These are phyloP conservation scores for Mrakiaceae sp. DNA, from an alignment of 1,284 basidiomycete genomes.

Conservation along the genomic window DNA sequence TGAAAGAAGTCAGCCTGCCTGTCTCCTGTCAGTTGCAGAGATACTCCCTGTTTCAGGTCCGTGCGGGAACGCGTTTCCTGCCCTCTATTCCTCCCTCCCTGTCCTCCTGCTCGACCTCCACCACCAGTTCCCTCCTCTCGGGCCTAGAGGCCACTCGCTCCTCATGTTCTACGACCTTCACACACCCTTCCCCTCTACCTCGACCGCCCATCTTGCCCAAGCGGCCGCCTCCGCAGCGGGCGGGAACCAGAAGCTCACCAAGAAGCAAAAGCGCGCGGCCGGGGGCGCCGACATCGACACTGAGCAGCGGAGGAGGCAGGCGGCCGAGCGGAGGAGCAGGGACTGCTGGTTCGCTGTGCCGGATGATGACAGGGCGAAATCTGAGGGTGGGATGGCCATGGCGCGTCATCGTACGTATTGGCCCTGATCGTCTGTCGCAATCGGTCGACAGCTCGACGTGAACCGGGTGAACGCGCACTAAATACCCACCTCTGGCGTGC, in stretches of 20 bases:
- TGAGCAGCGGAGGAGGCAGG: background rate
- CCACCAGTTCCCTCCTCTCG: too few species aligned
- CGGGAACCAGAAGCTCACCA: background rate
- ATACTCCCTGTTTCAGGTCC: too few species aligned
- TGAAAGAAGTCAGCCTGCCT: too few species aligned
- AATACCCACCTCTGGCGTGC: background rate
- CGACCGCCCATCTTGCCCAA: background rate
- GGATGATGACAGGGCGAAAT: slow-evolving; percentile 4
- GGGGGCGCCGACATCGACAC: background rate
- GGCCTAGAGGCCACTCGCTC: background rate
- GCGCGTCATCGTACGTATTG: slow-evolving; percentile 8
- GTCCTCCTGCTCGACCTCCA: too few species aligned
- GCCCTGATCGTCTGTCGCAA: background rate
- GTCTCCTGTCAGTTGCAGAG: too few species aligned
- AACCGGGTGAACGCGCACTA: background rate
- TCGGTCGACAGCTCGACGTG: background rate
- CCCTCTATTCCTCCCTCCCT: too few species aligned
- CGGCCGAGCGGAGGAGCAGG: background rate
- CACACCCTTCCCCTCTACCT: slow-evolving; percentile 12
- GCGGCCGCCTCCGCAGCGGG: slow-evolving; percentile 1
- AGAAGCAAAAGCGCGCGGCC: background rate
- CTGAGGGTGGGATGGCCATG: slow-evolving; percentile 3
- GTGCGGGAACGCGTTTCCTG: too few species aligned
- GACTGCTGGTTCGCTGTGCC: slow-evolving; percentile 15
- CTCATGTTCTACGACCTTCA: slow-evolving; percentile 15